Conservation (phyloP, 23 red algal species). For the Gracilariopsis chorda region DNA sequence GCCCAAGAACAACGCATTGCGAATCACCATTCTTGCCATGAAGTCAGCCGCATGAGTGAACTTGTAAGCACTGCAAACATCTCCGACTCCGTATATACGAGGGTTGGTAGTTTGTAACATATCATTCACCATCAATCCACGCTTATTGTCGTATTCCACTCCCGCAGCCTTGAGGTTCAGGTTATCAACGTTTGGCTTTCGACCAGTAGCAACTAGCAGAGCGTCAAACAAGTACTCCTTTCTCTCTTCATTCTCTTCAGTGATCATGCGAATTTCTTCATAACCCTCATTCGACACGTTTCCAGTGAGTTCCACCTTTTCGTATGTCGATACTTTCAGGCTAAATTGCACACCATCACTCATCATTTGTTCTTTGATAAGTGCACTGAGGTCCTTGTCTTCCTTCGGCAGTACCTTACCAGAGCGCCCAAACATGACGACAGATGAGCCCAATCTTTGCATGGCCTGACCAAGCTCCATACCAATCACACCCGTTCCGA, state of each 20-base stretch:
- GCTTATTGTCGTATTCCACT: slow-evolving; percentile 62
- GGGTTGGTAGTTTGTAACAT: slow-evolving; percentile 63
- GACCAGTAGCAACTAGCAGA: slow-evolving; percentile 55
- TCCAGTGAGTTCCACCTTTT: slow-evolving; percentile 37
- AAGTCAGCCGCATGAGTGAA: slow-evolving; percentile 82
- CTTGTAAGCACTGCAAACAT: slow-evolving; percentile 58
- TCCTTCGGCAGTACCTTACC: slow-evolving; percentile 73
- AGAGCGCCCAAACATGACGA: slow-evolving; percentile 70
- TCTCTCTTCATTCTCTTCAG: slow-evolving; percentile 20
- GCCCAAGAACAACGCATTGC: slow-evolving; percentile 78
- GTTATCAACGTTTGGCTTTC: slow-evolving; percentile 62
- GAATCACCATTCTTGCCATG: slow-evolving; percentile 79
- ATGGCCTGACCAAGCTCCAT: slow-evolving; percentile 78
- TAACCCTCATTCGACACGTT: slow-evolving; percentile 19
- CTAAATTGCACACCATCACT: slow-evolving; percentile 54
- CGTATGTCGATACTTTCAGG: slow-evolving; percentile 52
- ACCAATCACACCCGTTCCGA: slow-evolving; percentile 74
- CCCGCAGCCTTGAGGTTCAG: slow-evolving; percentile 57
- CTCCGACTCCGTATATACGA: slow-evolving; percentile 51
- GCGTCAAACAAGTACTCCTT: slow-evolving; percentile 74
- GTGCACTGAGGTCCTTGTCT: slow-evolving; percentile 50
- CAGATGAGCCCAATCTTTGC: slow-evolving; percentile 50
- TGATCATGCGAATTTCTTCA: slow-evolving; percentile 37
- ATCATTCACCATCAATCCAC: slow-evolving; percentile 55
- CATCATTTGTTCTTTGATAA: slow-evolving; percentile 61